These are phyloP conservation scores for Rubroboletus pulcherrimus DNA, from an alignment of 768 basidiomycete genomes.

Conservation along the genomic window DNA sequence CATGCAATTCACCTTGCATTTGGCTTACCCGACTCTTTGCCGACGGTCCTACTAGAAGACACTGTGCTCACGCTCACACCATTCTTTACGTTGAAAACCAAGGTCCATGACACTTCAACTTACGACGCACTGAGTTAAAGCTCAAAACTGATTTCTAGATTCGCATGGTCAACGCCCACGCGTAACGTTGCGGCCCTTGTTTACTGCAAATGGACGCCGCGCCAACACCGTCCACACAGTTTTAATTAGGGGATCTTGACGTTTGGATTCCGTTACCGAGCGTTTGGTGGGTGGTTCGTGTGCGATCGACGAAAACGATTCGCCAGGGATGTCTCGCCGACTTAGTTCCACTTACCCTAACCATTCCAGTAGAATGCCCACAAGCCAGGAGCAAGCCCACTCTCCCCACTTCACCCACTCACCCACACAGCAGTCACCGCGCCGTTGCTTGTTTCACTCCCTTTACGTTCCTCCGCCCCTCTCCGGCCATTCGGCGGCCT, in stretches of 20 bases:
- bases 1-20: neutral
- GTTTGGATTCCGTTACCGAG: constrained; percentile 1
- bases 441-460: neutral
- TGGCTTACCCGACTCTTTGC: neutral
- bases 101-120: neutral
- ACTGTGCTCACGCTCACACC: neutral
- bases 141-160: neutral
- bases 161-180: neutral
- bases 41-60: neutral
- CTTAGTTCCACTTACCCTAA: constrained; percentile 4
- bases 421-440: neutral
- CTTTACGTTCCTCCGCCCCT: constrained; percentile 10
- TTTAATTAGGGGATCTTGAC: neutral
- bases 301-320: constrained; percentile 4
- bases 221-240: neutral
- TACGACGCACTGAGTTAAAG: neutral
- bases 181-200: too few species aligned
- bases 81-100: neutral
- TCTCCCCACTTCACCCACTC: constrained; percentile 2
- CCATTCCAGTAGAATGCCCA: constrained; percentile 6
- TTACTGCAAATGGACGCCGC: neutral
- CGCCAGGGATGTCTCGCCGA: constrained; percentile 10
- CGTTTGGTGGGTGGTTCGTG: constrained; percentile 1
- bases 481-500: constrained; percentile 3
- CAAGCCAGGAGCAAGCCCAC: constrained; percentile 1